A percentile compares a stretch with the other conserved stretches of the same genome.
phyloP scores from a whole-genome alignment of 1,284 basidiomycete species.

The Apiotrichum montevideense region DNA sequence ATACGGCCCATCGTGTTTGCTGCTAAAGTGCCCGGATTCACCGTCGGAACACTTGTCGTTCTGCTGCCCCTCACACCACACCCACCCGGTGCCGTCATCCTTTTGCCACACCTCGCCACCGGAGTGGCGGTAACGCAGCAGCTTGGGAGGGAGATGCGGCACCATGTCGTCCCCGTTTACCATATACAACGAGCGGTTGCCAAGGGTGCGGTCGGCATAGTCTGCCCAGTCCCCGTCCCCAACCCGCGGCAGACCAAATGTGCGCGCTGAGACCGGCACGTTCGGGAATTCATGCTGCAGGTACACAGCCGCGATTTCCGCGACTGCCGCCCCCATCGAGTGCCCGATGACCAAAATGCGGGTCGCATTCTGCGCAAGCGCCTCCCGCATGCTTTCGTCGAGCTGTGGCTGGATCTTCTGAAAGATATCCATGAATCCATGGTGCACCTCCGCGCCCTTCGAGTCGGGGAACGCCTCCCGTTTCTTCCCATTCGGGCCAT shows the following conservation, averaged over 20 bases:
- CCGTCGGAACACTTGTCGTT: conserved; percentile 9
- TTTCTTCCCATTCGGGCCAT: neutral
- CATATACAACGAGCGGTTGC: conserved; percentile 14
- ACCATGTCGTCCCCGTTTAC: conserved; percentile 23
- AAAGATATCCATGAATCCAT: neutral
- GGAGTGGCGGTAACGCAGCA: conserved; percentile 6
- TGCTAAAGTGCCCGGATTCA: neutral
- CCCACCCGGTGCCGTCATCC: conserved; percentile 6
- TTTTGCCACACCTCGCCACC: conserved; percentile 22
- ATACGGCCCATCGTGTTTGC: neutral
- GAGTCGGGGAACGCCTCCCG: conserved; percentile 14
- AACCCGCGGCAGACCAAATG: neutral
- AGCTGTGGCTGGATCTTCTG: neutral
- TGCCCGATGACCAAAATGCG: neutral
- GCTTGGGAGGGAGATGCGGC: conserved; percentile 21
- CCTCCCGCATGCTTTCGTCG: neutral
- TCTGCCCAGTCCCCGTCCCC: neutral
- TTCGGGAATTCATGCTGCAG: conserved; percentile 1
- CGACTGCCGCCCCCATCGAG: neutral
- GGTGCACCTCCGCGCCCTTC: neutral
- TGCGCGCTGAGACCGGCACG: neutral
- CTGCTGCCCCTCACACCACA: conserved; percentile 24
- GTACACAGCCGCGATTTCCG: neutral
- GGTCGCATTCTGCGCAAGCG: neutral
- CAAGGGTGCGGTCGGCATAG: conserved; percentile 8